Percentiles rank a stretch among this genome's conserved stretches.
Evolutionary conservation across 2,329 filamentous ascomycete genomes (phyloP).

Genomic region (Fusarium mundagurra): DNA sequence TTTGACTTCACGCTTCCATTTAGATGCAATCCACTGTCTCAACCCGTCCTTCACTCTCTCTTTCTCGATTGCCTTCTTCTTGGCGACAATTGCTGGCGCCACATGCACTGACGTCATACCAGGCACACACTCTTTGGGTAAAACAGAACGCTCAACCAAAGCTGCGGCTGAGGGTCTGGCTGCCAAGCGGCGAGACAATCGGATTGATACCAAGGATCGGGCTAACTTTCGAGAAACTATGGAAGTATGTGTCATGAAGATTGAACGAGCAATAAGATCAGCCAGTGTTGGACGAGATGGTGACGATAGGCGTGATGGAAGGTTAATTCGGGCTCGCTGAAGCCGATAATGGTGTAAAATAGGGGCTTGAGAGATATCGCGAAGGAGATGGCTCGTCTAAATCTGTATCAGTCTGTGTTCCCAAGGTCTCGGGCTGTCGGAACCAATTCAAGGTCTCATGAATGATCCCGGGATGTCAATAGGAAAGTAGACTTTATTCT

Average conservation of each 20-base stretch:
- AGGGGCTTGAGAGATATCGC: constrained; percentile 70
- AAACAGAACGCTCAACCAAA: constrained; percentile 70
- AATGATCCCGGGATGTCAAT: background rate
- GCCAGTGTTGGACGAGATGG: constrained; percentile 67
- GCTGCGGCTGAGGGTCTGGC: constrained; percentile 67
- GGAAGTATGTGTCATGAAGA: constrained; percentile 74
- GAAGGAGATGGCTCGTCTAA: constrained; percentile 70
- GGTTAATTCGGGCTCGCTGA: constrained; percentile 61
- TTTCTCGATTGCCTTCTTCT: constrained; percentile 70
- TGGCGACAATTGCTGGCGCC: constrained; percentile 70
- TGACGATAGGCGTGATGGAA: constrained; percentile 66
- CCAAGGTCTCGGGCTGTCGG: background rate
- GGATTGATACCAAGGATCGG: constrained; percentile 72
- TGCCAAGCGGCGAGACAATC: constrained; percentile 69
- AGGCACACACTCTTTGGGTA: constrained; percentile 71
- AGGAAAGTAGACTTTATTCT: background rate
- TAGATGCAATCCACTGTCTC: constrained; percentile 70
- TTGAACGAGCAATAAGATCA: constrained; percentile 70
- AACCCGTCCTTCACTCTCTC: constrained; percentile 75
- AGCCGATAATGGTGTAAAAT: constrained; percentile 72
- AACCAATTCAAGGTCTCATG: background rate
- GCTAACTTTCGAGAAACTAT: constrained; percentile 71
- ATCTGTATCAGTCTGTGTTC: constrained; percentile 30
- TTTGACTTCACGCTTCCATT: constrained; percentile 63
- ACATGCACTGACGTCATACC: constrained; percentile 55